Conservation (phyloP, 2,329 filamentous ascomycete species). For the Rutstroemia sydowiana region DNA sequence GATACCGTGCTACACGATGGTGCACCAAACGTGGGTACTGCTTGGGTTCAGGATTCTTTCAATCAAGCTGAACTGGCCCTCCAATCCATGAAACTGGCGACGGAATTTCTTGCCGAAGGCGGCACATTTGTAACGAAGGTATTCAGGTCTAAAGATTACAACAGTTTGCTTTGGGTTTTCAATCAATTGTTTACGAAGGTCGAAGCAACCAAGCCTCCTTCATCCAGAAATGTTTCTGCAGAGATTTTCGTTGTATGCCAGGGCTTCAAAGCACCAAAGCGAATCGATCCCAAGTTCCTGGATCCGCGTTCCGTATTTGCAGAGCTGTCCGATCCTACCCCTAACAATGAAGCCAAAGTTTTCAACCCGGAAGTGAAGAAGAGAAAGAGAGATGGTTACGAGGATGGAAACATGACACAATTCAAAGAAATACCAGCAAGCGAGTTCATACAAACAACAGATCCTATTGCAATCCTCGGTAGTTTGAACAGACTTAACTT, state of each 20-base stretch:
- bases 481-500: constrained; percentile 80
- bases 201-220: constrained; percentile 94
- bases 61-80: constrained; percentile 90
- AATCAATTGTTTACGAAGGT: constrained; percentile 94
- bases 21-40: constrained; percentile 94
- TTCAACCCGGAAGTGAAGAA: constrained; percentile 98
- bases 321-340: constrained; percentile 74
- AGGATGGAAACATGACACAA: constrained; percentile 89
- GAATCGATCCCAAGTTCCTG: constrained; percentile 84
- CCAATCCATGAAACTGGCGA: constrained; percentile 86
- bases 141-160: constrained; percentile 95
- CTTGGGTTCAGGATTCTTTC: constrained; percentile 98
- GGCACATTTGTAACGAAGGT: constrained; percentile 97
- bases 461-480: constrained; percentile 89
- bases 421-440: constrained; percentile 84
- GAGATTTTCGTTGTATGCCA: constrained; percentile 98
- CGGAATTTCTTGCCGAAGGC: constrained; percentile 82
- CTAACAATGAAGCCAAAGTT: constrained; percentile 96
- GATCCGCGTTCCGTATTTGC: constrained; percentile 88
- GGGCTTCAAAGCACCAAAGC: constrained; percentile 91
- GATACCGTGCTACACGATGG: constrained; percentile 95
- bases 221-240: constrained; percentile 89
- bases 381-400: constrained; percentile 93
- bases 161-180: constrained; percentile 91
- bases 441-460: constrained; percentile 88